A percentile compares a stretch with the other conserved stretches of the same genome.
Evolutionary conservation across 1,284 basidiomycete species (phyloP).

Genomic region (Cutaneotrichosporon mucoides): DNA sequence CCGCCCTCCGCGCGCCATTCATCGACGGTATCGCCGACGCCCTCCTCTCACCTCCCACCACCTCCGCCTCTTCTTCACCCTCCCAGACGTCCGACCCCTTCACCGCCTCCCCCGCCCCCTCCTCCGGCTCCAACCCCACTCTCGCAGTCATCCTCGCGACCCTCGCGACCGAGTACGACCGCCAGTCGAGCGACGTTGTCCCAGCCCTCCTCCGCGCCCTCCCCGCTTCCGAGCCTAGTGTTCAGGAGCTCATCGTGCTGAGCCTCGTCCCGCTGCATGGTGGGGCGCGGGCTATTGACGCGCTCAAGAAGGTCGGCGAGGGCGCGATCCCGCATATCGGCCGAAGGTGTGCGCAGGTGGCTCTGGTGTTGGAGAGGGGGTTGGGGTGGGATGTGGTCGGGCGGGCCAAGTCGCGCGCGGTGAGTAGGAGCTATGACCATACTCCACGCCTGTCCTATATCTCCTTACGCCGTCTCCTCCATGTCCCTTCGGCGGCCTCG

Average conservation of each 20-base stretch:
- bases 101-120: too few relatives aligned
- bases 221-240: slow-evolving; percentile 7
- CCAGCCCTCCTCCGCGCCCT: slow-evolving; percentile 5
- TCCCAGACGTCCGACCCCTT: too few relatives aligned
- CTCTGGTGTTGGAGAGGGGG: slow-evolving; percentile 15
- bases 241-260: slow-evolving; percentile 30
- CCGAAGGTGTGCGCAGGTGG: slow-evolving; percentile 20
- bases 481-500: too few relatives aligned
- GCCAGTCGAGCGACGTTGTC: not conserved
- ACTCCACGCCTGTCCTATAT: too few relatives aligned
- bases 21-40: not conserved
- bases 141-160: slow-evolving; percentile 19
- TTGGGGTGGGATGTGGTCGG: slow-evolving; percentile 7
- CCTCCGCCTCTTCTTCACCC: too few relatives aligned
- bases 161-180: slow-evolving; percentile 16
- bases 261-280: slow-evolving; percentile 19
- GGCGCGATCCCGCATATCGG: slow-evolving; percentile 9
- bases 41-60: not conserved
- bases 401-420: slow-evolving; percentile 16
- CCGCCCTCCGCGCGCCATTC: not conserved
- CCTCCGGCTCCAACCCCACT: not conserved
- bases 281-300: not conserved
- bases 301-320: not conserved
- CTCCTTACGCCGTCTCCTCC: too few relatives aligned
- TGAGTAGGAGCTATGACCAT: too few relatives aligned